These are phyloP conservation scores for Neurospora sp. DNA, from an alignment of 495 filamentous ascomycete species.

Conservation along the genomic window DNA sequence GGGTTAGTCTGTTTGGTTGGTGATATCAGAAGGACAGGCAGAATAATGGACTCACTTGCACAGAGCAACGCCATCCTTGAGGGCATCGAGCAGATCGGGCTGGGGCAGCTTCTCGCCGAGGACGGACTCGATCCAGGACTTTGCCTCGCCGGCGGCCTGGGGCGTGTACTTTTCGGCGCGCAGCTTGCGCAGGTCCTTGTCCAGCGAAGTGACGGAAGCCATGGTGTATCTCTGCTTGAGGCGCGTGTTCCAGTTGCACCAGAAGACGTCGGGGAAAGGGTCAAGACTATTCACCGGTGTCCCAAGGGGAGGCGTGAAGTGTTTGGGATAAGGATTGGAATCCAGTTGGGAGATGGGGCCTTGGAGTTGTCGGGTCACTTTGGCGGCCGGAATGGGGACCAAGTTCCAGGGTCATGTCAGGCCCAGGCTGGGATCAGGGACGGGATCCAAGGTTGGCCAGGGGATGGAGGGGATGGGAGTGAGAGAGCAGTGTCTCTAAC, in stretches of 20 bases:
- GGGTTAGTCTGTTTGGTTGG: conserved; percentile 12
- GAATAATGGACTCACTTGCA: conserved; percentile 63
- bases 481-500: background rate
- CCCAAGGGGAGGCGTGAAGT: background rate
- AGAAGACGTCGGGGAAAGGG: background rate
- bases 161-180: conserved; percentile 92
- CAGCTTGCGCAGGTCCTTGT: conserved; percentile 89
- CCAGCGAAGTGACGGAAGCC: conserved; percentile 90
- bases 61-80: conserved; percentile 83
- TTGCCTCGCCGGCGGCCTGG: conserved; percentile 76
- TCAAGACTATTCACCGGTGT: conserved; percentile 1
- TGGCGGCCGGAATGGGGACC: background rate
- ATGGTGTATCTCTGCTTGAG: conserved; percentile 34
- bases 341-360: background rate
- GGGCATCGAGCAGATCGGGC: conserved; percentile 67
- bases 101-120: conserved; percentile 61
- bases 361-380: background rate
- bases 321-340: background rate
- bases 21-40: background rate
- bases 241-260: background rate
- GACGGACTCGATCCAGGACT: conserved; percentile 76
- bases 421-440: background rate
- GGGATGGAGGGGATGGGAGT: background rate
- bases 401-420: background rate
- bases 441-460: background rate